Base-by-base conservation (phyloP, 1,284 basidiomycete genomes). In the Ustilago nuda region DNA sequence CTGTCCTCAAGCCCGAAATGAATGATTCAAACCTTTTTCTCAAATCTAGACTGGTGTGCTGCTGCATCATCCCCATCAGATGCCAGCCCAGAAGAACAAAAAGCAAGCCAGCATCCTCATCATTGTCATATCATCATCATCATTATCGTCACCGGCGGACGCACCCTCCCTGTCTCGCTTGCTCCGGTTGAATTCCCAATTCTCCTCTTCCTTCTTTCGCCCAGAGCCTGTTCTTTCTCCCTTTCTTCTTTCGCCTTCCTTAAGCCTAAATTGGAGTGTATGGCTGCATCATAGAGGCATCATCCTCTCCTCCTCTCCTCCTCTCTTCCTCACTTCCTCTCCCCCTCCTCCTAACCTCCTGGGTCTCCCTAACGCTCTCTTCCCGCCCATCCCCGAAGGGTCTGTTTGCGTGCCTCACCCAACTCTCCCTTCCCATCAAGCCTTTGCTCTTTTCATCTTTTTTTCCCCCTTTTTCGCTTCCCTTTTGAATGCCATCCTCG, bases 211-310 rank as follows among this genome's bases (percentile, higher is more conserved):
- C 36, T 11, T 50, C 58, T 45, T 45, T 35, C 43, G 36, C 43
- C 7, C 43, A 19, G 19, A 6, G 43, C 36, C 23, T 58, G 13
- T 33, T 30, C 32, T 46, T 46, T 15, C 30, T 27, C 9, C 41
- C 45, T 32, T 50, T 50, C 45, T 35, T 36, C 45, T 33, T n/a
- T 50, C 23, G 33, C 23, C 56, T 58, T 41, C 33, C 46, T 37
- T 15, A 35, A 23, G 32, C 52, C 35, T 43, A 50, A 35, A 13
- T 36, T 35, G n/a, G 61, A 19, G 56, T 53, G 46, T 54, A 57
- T 39, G 55, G 55, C 68, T 45, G 68, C 63, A 71, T 58, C 59
- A 55, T 66, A 60, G 69, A 55, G 60, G 59, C 64, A 65, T 59
- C 69, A 58, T 59, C 63, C 55, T 58, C 36, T 46, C 41, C 11